Base-by-base conservation (phyloP, 495 filamentous ascomycete genomes). In the Copromyces sp. region DNA sequence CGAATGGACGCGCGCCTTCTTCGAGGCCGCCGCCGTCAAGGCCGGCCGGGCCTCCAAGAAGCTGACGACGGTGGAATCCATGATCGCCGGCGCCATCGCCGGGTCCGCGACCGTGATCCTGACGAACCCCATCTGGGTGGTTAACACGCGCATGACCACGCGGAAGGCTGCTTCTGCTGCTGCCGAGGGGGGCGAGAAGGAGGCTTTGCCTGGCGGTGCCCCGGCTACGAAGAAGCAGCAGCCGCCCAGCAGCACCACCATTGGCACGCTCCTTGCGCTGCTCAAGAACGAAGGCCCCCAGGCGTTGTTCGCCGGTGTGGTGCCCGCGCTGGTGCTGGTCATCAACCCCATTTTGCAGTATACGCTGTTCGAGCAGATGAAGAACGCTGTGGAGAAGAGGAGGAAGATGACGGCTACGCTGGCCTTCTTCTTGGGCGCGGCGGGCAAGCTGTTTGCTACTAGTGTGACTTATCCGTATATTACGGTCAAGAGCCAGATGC, bases 321-420 rank as follows among this genome's bases (percentile, higher is more conserved):
- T 97, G 47, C 95, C 95, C 16, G 95, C 96, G 2, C 85, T 99
- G 68, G 88, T 99, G 71, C 82, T 99, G 70, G 95, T 99, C 70
- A 92, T 97, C 80, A 99, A 99, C 82, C 95, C 95, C 2, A 99
- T 99, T 73, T 82, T 99, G 74, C 96, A 98, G 83, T 99, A 99
- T 78, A 99, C 96, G 17, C 92, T 99, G 68, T 99, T 98, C 75
- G 95, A 99, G 86, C 94, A 98, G 83, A 82, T 99, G 84, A 98
- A 97, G 86, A 88, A 89, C 74, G 69, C 78, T 9, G 76, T 85
- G 73, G 87, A 89, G 68, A 83, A 82, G 77, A 79, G 81, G 78
- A 77, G 81, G 70, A 82, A 84, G 59, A 88, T 97, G 74, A 96
- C 91, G 0, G 93, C 95, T 1, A 91, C 89, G 68, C 88, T 97